Percentiles rank a stretch among this genome's conserved stretches.
These are phyloP conservation scores for Curvularia sp. DNA, from an alignment of 2,329 filamentous ascomycete genomes.

Conservation along the genomic window DNA sequence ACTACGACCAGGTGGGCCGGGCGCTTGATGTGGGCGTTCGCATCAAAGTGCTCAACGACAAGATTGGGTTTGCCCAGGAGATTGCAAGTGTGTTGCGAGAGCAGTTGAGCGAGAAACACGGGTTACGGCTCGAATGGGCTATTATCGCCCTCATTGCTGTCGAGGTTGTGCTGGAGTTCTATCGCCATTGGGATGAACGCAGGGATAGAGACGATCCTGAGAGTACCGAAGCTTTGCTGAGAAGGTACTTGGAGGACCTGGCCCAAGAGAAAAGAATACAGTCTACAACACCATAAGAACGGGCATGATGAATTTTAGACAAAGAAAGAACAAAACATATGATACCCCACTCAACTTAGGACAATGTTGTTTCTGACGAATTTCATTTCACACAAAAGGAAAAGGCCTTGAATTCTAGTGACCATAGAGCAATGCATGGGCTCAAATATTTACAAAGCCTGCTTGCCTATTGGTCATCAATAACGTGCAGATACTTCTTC, in stretches of 20 bases:
- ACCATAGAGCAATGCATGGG: slow-evolving; percentile 23
- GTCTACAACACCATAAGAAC: neutral
- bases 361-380: neutral
- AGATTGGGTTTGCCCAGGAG: slow-evolving; percentile 97
- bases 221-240: slow-evolving; percentile 52
- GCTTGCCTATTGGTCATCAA: slow-evolving; percentile 49
- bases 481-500: slow-evolving; percentile 94
- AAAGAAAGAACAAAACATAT: neutral
- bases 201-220: slow-evolving; percentile 54
- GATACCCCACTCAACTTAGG: slow-evolving; percentile 27
- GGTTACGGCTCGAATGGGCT: slow-evolving; percentile 88
- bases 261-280: slow-evolving; percentile 12
- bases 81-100: slow-evolving; percentile 90
- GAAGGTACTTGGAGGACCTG: slow-evolving; percentile 45
- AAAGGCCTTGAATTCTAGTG: slow-evolving; percentile 34
- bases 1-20: slow-evolving; percentile 91
- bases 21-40: slow-evolving; percentile 90
- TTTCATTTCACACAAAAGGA: slow-evolving; percentile 23
- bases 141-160: slow-evolving; percentile 94
- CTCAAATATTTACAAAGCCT: slow-evolving; percentile 41
- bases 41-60: slow-evolving; percentile 91
- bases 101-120: slow-evolving; percentile 88
- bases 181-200: slow-evolving; percentile 72
- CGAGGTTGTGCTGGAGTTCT: slow-evolving; percentile 87
- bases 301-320: too few species aligned